These are phyloP conservation scores for Pseudocercospora eumusae DNA, from an alignment of 2,329 filamentous ascomycete species.

Conservation along the genomic window DNA sequence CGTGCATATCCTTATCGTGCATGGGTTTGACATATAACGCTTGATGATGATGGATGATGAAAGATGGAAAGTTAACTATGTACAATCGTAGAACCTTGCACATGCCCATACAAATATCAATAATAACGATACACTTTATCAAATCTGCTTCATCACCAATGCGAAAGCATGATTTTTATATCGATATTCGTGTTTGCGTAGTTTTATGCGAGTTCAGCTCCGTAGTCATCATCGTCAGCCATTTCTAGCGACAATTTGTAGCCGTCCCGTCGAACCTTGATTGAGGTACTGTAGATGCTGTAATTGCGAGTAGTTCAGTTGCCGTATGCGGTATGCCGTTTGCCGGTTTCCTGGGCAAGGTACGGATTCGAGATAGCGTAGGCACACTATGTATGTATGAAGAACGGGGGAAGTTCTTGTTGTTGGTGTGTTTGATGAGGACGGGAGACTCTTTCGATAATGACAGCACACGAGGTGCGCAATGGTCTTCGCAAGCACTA, in stretches of 20 bases:
- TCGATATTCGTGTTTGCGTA: too few relatives aligned
- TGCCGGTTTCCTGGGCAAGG: not conserved
- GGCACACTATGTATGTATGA: not conserved
- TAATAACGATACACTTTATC: not conserved
- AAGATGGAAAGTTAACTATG: too few relatives aligned
- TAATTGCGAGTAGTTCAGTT: not conserved
- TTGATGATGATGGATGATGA: too few relatives aligned
- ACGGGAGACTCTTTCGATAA: not conserved
- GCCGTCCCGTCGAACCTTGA: not conserved
- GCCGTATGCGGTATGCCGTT: too few relatives aligned
- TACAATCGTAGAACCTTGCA: too few relatives aligned
- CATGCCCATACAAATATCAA: not conserved
- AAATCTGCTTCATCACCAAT: too few relatives aligned
- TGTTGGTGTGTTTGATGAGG: not conserved
- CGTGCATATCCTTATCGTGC: not conserved
- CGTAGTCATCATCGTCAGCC: too few relatives aligned
- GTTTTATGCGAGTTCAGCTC: too few relatives aligned
- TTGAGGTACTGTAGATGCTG: not conserved
- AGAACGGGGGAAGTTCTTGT: too few relatives aligned
- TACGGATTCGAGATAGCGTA: not conserved
- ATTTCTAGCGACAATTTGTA: not conserved
- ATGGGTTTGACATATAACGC: not conserved
- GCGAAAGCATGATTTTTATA: too few relatives aligned
- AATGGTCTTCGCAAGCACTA: not conserved
- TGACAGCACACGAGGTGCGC: not conserved